Base-by-base conservation (phyloP, 2,329 filamentous ascomycete genomes). In the Eurotiales sp. region DNA sequence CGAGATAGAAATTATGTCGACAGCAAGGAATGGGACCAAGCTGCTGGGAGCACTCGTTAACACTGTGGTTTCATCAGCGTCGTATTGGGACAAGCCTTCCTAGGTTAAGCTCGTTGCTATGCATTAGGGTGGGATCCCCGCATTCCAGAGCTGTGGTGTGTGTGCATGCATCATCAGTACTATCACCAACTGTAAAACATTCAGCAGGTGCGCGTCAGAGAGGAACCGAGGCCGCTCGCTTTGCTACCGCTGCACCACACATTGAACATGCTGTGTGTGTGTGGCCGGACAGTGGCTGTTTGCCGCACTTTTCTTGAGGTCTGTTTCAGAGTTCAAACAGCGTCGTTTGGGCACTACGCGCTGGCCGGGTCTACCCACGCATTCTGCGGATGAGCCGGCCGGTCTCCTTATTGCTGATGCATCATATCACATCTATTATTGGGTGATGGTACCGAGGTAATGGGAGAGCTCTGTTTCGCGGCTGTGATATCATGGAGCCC, bases 71-170 rank as follows among this genome's bases (percentile, higher is more conserved):
- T 17, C 40, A 46, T 46, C 36, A 46, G 29, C 12, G 46, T 54
- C 34, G 51, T 36, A 54, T 50, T 30, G 49, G 25, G 32, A 29
- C 51, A 23, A 44, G 51, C 51, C 46, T n/a, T 44, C 22, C 40
- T 8, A 12, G 40, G 15, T 27, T 29, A 29, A 50, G 15, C 32
- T 44, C 46, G 51, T 54, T 54, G 51, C 51, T 54, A 50, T 50
- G 51, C 51, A 54, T 45, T 44, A 41, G 46, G 51, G 51, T 54
- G 37, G 43, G 51, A 54, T 50, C 51, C 46, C 46, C 51, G 42
- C 51, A 54, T 54, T 54, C 51, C 51, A 53, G 29, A n/a, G 40
- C 42, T 46, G 51, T 43, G 37, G 41, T n/a, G n/a, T n/a, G n/a
- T 46, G 32, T 50, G 25, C 23, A n/a, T 50, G 12, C 48, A 17